phyloP scores from a whole-genome alignment of 1,284 basidiomycete genomes.

The Somion occarium region DNA sequence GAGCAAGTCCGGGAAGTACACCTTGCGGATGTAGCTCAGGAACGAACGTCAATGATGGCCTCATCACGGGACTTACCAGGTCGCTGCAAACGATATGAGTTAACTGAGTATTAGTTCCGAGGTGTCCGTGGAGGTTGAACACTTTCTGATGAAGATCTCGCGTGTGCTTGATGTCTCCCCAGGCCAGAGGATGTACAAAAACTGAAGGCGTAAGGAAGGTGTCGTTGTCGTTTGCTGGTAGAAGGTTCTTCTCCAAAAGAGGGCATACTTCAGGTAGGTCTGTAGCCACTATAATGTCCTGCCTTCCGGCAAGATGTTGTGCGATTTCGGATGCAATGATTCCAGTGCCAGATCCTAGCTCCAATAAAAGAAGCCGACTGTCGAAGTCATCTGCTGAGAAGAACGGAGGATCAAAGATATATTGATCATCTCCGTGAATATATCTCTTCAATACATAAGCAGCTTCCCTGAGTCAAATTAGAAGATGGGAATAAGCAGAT shows the following conservation, averaged over 20 bases:
- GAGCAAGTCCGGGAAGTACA: slow-evolving; percentile 74
- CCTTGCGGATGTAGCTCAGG: slow-evolving; percentile 31
- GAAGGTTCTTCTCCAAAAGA: slow-evolving; percentile 52
- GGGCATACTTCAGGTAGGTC: slow-evolving; percentile 69
- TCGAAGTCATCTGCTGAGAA: slow-evolving; percentile 7
- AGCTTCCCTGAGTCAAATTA: slow-evolving; percentile 54
- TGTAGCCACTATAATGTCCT: slow-evolving; percentile 50
- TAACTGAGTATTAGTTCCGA: not conserved
- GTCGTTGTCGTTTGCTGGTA: slow-evolving; percentile 10
- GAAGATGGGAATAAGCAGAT: not conserved
- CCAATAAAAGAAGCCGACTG: slow-evolving; percentile 38
- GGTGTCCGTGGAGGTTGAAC: no score
- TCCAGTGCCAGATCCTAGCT: slow-evolving; percentile 73
- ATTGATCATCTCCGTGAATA: slow-evolving; percentile 21
- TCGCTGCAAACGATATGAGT: slow-evolving; percentile 74
- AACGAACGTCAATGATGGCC: no score
- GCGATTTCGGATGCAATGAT: slow-evolving; percentile 51
- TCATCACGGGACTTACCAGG: slow-evolving; percentile 46
- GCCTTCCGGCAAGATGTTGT: slow-evolving; percentile 18
- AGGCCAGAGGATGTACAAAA: slow-evolving; percentile 53
- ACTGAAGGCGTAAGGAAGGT: slow-evolving; percentile 17
- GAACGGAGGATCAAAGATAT: slow-evolving; percentile 56
- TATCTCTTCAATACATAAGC: slow-evolving; percentile 60
- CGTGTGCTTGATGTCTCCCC: slow-evolving; percentile 52
- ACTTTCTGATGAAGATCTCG: slow-evolving; percentile 36